Conservation (phyloP, 352 stramenopile genomes). For the Globisporangium cederbergense region DNA sequence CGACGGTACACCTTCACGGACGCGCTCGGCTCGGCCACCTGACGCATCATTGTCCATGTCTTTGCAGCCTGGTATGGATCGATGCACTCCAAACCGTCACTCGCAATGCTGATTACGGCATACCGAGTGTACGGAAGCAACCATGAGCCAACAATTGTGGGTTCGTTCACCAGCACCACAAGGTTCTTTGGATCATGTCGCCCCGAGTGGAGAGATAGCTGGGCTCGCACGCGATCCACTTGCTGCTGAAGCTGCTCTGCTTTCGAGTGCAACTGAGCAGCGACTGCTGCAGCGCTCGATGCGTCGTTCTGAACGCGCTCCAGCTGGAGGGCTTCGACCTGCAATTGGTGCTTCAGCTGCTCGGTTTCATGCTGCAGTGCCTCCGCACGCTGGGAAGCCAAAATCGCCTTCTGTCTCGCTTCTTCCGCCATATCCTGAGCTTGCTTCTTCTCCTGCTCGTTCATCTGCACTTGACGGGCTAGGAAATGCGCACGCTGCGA, state of each 20-base stretch:
- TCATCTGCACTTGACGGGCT: constrained; percentile 77
- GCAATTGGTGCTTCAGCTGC: constrained; percentile 64
- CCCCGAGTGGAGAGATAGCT: constrained; percentile 74
- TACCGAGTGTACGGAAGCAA: constrained; percentile 82
- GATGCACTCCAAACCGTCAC: constrained; percentile 36
- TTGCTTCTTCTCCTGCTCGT: constrained; percentile 75
- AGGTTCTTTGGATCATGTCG: constrained; percentile 75
- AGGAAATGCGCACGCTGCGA: constrained; percentile 64
- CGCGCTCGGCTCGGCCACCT: constrained; percentile 64
- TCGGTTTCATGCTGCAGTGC: constrained; percentile 73
- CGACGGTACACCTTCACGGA: constrained; percentile 83
- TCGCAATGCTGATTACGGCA: constrained; percentile 75
- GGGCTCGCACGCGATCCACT: constrained; percentile 68
- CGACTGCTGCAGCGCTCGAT: constrained; percentile 55
- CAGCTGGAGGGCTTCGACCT: constrained; percentile 66
- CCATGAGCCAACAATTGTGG: constrained; percentile 78
- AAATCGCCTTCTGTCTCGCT: constrained; percentile 48
- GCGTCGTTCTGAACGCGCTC: constrained; percentile 70
- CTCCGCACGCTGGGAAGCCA: constrained; percentile 68
- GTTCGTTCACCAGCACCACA: constrained; percentile 78
- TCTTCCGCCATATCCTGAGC: constrained; percentile 70
- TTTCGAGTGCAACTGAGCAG: constrained; percentile 65
- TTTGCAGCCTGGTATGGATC: constrained; percentile 71
- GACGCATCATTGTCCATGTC: constrained; percentile 72
- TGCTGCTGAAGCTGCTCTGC: constrained; percentile 72